phyloP scores from a whole-genome alignment of 2,329 filamentous ascomycete genomes.

The Paecilomyces fulvus region DNA sequence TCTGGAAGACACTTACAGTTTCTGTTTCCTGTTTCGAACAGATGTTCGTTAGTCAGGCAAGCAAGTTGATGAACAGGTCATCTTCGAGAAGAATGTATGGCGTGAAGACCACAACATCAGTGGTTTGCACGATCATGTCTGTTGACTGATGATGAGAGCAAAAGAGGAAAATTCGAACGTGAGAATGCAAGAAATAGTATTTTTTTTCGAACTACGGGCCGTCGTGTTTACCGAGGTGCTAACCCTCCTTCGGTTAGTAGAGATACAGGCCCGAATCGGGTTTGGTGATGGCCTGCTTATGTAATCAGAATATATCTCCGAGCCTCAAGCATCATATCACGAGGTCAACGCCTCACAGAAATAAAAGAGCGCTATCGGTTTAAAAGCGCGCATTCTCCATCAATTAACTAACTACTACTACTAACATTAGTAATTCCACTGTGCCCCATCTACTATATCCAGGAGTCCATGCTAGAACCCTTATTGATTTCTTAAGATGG shows the following conservation, averaged over 20 bases:
- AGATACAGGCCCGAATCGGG: neutral
- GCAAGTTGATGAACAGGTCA: neutral
- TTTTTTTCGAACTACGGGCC: constrained; percentile 26
- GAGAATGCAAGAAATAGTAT: constrained; percentile 9
- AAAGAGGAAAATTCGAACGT: constrained; percentile 11
- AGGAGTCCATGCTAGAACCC: neutral
- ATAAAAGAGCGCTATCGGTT: neutral
- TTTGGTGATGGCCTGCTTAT: neutral
- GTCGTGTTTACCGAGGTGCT: constrained; percentile 12
- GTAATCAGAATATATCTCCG: neutral
- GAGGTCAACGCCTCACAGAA: neutral
- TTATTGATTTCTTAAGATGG: neutral
- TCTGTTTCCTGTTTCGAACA: neutral
- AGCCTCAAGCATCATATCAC: neutral
- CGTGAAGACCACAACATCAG: neutral
- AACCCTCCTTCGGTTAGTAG: constrained; percentile 6
- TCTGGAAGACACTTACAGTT: neutral
- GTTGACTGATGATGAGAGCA: neutral
- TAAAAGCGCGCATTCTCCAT: neutral
- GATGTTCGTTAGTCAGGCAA: neutral
- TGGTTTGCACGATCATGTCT: neutral
- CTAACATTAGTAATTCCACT: neutral
- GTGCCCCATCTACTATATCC: neutral
- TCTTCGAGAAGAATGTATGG: neutral
- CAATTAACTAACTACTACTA: too few relatives aligned